Conservation (phyloP, 139 green algal species). For the Chlorella ohadii region DNA sequence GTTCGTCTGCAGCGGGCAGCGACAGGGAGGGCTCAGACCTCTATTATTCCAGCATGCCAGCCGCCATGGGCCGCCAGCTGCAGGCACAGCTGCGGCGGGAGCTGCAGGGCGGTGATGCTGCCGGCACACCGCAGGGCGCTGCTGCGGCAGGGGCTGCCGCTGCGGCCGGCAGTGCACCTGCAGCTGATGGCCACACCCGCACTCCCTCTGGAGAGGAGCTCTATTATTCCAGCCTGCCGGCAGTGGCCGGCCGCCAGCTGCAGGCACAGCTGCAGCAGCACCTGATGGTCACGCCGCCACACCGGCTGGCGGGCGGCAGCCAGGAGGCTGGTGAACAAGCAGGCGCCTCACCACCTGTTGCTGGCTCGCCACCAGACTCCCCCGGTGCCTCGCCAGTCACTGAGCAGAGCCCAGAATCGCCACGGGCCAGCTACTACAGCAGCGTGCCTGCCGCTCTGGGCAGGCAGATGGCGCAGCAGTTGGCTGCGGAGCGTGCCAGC, state of each 20-base stretch:
- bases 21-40: neutral
- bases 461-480: no score
- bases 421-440: no score
- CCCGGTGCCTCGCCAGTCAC: no score
- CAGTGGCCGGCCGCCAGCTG: neutral
- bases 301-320: no score
- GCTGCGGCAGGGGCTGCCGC: neutral
- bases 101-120: neutral
- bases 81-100: neutral
- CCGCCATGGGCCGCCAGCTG: conserved; percentile 9
- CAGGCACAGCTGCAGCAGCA: conserved; percentile 11
- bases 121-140: neutral
- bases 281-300: neutral
- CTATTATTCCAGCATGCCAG: conserved; percentile 40
- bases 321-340: no score
- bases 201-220: neutral
- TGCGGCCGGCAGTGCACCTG: neutral
- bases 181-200: neutral
- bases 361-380: no score
- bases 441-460: no score
- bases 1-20: neutral
- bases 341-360: no score
- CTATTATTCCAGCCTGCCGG: conserved; percentile 34
- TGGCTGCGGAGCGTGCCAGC: no score
- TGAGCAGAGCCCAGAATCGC: no score